Conservation (phyloP, 2,329 filamentous ascomycete genomes). For the Beauveria medogensis region DNA sequence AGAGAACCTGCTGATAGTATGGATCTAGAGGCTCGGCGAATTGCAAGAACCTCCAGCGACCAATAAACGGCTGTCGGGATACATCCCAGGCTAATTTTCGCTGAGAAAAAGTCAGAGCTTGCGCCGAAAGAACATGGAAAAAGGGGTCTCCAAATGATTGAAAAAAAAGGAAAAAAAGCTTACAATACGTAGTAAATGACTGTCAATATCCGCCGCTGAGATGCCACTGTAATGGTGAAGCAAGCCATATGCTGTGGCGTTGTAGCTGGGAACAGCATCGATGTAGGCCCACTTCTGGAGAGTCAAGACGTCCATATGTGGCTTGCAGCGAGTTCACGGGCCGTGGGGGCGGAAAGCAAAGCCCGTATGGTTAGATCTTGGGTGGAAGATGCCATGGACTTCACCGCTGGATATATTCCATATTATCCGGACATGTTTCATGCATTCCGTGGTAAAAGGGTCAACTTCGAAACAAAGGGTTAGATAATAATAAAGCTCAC, state of each 20-base stretch:
- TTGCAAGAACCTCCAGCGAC: constrained; percentile 42
- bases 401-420: background rate
- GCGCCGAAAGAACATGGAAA: background rate
- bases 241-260: constrained; percentile 27
- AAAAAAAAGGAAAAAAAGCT: constrained; percentile 11
- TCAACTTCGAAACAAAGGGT: background rate
- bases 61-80: constrained; percentile 37
- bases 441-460: background rate
- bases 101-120: constrained; percentile 19
- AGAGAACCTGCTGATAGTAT: constrained; percentile 34
- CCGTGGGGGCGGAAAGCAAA: background rate
- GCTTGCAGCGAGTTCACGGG: background rate
- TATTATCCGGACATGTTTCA: background rate
- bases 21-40: constrained; percentile 33
- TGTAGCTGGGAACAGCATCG: constrained; percentile 28
- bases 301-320: constrained; percentile 28
- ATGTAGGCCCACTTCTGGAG: constrained; percentile 29
- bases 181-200: constrained; percentile 29
- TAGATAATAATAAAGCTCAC: background rate
- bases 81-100: constrained; percentile 38
- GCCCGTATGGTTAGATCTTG: background rate
- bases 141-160: background rate
- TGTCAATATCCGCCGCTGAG: constrained; percentile 25
- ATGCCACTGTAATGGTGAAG: constrained; percentile 32
- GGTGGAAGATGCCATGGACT: background rate